Evolutionary conservation across 768 basidiomycete genomes (phyloP), one percentile per base, ranked within the genome.

Genomic region (Dentipellis sp.): DNA sequence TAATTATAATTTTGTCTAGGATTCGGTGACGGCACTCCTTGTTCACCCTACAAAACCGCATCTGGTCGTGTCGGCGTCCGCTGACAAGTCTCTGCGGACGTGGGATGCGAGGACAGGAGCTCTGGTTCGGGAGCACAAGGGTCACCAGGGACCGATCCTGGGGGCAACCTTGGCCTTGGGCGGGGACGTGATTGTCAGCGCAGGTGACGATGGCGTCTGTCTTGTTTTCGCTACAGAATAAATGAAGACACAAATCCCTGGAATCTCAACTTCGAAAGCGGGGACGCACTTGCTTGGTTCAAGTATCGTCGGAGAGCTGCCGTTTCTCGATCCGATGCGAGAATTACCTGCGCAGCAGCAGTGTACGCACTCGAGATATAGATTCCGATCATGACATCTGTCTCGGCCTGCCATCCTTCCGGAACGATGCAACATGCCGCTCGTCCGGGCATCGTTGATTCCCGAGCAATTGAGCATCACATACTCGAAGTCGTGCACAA

Each of bases 71-170:
- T 89, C 93, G 10, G 89, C 80, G 0, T 95, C 92, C 9, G 90
- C 90, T 1, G 97, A 99, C 70, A 83, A 77, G 56, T 88, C 84
- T 1, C 74, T 97, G 54, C 84, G 81, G 58, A 94, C 94, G 11
- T 98, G 94, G 95, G 95, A 99, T 68, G 84, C 84, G 11, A 83
- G 94, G 47, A 89, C 86, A 2, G 94, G 95, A 0, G 71, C 78
- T 2, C 76, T 94, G 19, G 57, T 95, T 23, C 82, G 82, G 34
- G 84, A 85, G 51, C 90, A 97, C 67, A 83, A 78, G 21, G 95
- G 94, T 1, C 94, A 98, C 63, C 78, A 74, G 16, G 91, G 79
- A 0, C 78, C 88, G 0, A 78, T 98, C 5, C 79, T 95, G 23
- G 80, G 77, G 38, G 85, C 91, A 0, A 79, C 88, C 0, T 74